phyloP scores from a whole-genome alignment of 192 early-diverging fungal genomes.

The Cetraspora pellucida region DNA sequence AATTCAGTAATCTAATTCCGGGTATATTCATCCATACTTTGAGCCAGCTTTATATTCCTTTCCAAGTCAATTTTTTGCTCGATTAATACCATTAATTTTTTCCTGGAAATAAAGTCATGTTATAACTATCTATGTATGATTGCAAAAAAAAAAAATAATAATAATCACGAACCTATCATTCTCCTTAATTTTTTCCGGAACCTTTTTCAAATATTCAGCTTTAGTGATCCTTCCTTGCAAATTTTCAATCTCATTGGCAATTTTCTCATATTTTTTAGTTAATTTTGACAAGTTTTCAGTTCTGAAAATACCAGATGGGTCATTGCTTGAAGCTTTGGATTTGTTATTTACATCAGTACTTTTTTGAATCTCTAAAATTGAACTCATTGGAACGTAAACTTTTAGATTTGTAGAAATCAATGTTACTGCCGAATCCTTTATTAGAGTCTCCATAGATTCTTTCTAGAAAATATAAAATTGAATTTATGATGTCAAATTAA shows the following conservation, averaged over 20 bases:
- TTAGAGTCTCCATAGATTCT: neutral
- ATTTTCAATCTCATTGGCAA: constrained; percentile 36
- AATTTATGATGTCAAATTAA: neutral
- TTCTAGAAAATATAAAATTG: neutral
- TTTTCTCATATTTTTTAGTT: constrained; percentile 40
- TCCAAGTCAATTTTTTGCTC: too few relatives aligned
- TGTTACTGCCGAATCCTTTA: constrained; percentile 29
- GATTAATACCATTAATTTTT: too few relatives aligned
- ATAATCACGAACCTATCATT: constrained; percentile 43
- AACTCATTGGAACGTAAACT: constrained; percentile 42
- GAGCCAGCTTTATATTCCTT: too few relatives aligned
- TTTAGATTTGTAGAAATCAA: constrained; percentile 37
- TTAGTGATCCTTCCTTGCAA: constrained; percentile 36
- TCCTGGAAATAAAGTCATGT: too few relatives aligned
- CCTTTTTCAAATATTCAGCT: constrained; percentile 35
- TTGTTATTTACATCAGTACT: constrained; percentile 23
- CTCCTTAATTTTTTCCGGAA: constrained; percentile 37
- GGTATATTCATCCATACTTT: too few relatives aligned
- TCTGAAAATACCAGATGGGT: neutral
- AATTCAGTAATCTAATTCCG: too few relatives aligned
- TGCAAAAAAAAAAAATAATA: neutral
- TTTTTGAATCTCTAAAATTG: constrained; percentile 36
- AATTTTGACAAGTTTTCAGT: constrained; percentile 29
- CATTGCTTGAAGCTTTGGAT: too few relatives aligned
- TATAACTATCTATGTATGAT: too few relatives aligned